These are phyloP conservation scores for Starmerella gropengiesseri DNA, from an alignment of 805 yeast genomes.

Conservation along the genomic window DNA sequence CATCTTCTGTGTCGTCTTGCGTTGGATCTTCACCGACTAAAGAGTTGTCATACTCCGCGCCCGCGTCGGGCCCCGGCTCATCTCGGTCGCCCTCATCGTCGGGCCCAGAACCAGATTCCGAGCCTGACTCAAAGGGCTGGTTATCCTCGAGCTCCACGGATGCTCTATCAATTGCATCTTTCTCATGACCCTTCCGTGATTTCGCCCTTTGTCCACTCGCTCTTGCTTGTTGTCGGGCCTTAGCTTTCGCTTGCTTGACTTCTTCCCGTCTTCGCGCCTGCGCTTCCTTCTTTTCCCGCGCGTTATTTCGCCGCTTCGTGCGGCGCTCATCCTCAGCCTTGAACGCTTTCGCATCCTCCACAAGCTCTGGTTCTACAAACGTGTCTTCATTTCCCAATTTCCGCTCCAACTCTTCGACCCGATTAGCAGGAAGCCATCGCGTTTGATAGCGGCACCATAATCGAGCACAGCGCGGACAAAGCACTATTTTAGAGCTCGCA, in stretches of 20 bases:
- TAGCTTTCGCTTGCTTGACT: conserved; percentile 11
- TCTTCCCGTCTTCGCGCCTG: conserved; percentile 11
- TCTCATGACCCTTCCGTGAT: conserved; percentile 8
- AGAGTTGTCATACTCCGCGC: too few relatives aligned
- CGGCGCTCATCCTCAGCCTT: conserved; percentile 26
- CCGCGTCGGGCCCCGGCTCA: too few relatives aligned
- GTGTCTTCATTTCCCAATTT: conserved; percentile 28
- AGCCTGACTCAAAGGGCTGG: too few relatives aligned
- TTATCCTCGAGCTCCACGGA: too few relatives aligned
- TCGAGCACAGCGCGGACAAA: conserved; percentile 79
- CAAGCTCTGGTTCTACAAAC: conserved; percentile 48
- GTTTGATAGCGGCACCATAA: conserved; percentile 87
- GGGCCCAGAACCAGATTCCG: too few relatives aligned
- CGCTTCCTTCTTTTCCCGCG: conserved; percentile 17
- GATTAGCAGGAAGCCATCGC: conserved; percentile 70
- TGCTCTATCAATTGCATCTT: too few relatives aligned
- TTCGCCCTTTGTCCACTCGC: neutral
- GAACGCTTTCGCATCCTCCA: conserved; percentile 39
- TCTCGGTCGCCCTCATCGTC: too few relatives aligned
- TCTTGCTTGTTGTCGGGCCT: conserved; percentile 4
- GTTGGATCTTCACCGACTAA: too few relatives aligned
- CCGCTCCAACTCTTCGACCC: conserved; percentile 35
- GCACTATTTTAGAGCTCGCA: conserved; percentile 39
- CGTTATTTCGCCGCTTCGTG: conserved; percentile 10
- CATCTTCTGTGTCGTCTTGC: conserved; percentile 1